A percentile compares a stretch with the other conserved stretches of the same genome.
Evolutionary conservation across 1,139 yeast species (phyloP).

Genomic region (Yamadazyma trypodendri): DNA sequence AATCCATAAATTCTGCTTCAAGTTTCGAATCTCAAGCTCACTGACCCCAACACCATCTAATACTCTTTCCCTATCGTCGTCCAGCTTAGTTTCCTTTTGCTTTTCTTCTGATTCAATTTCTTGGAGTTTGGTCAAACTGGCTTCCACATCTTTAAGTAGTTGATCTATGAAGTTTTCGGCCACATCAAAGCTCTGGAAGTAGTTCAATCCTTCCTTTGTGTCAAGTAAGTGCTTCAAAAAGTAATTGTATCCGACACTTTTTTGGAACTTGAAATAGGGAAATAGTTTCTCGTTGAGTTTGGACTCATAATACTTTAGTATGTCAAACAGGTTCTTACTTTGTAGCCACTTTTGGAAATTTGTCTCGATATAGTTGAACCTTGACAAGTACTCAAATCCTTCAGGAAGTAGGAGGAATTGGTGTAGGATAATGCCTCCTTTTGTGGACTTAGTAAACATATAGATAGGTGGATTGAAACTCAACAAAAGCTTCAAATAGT

Average conservation of each 20-base stretch:
- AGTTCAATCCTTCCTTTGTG: conserved; percentile 73
- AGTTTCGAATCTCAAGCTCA: conserved; percentile 35
- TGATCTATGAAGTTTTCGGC: conserved; percentile 25
- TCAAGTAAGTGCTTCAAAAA: conserved; percentile 79
- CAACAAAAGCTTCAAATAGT: conserved; percentile 21
- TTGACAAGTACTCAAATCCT: conserved; percentile 39
- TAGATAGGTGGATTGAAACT: conserved; percentile 31
- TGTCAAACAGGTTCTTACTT: conserved; percentile 11
- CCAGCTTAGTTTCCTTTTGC: conserved; percentile 7
- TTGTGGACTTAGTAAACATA: conserved; percentile 23
- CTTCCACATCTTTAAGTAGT: conserved; percentile 23
- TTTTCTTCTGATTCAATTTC: conserved; percentile 1
- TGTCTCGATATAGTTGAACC: conserved; percentile 30
- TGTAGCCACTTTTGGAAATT: conserved; percentile 33
- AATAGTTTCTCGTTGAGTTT: conserved; percentile 19
- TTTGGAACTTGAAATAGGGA: conserved; percentile 23
- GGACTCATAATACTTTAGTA: conserved; percentile 14
- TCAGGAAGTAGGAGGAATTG: conserved; percentile 28
- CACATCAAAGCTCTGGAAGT: conserved; percentile 26
- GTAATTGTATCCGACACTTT: conserved; percentile 15
- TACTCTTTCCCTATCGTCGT: not conserved
- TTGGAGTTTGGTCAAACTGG: conserved; percentile 16
- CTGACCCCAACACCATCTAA: not conserved
- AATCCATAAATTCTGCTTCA: conserved; percentile 85
- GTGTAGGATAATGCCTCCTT: conserved; percentile 29